phyloP scores from a whole-genome alignment of 164 flowering plant species.

The Hamamelis virginiana region DNA sequence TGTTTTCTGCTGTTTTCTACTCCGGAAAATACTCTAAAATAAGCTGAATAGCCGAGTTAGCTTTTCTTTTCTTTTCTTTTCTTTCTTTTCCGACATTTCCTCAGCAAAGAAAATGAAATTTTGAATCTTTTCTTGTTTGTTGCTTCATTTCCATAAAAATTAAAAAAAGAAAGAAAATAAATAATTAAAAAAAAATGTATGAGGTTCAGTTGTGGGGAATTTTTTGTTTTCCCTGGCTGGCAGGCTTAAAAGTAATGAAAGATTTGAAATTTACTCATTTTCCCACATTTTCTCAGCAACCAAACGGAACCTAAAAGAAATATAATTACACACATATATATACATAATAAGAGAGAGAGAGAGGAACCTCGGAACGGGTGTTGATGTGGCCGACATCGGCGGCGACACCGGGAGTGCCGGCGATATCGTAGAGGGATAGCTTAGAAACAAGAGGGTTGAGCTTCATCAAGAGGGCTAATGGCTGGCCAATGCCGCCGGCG shows the following conservation, averaged over 20 bases:
- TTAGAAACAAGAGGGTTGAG: constrained; percentile 60
- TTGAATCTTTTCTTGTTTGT: not conserved
- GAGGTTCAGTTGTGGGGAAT: no score
- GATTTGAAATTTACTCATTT: no score
- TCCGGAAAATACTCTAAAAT: no score
- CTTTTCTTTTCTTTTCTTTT: not conserved
- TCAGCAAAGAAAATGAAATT: not conserved
- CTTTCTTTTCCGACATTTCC: not conserved
- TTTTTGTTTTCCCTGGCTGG: no score
- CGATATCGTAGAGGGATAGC: constrained; percentile 64
- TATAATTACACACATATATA: not conserved
- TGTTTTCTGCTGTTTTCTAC: no score
- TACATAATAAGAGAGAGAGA: no score
- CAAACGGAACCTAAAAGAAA: not conserved
- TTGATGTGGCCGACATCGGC: constrained; percentile 72
- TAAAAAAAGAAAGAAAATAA: no score
- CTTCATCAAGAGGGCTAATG: constrained; percentile 59
- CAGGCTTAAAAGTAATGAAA: no score
- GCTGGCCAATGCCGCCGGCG: constrained; percentile 53
- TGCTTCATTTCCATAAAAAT: not conserved
- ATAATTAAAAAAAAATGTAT: no score
- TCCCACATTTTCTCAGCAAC: not conserved
- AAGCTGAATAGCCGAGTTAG: no score
- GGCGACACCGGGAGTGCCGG: constrained; percentile 66
- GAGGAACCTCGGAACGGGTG: constrained; percentile 50